These are phyloP conservation scores for Lantana camara DNA, from an alignment of 257 asterid species.

Conservation along the genomic window DNA sequence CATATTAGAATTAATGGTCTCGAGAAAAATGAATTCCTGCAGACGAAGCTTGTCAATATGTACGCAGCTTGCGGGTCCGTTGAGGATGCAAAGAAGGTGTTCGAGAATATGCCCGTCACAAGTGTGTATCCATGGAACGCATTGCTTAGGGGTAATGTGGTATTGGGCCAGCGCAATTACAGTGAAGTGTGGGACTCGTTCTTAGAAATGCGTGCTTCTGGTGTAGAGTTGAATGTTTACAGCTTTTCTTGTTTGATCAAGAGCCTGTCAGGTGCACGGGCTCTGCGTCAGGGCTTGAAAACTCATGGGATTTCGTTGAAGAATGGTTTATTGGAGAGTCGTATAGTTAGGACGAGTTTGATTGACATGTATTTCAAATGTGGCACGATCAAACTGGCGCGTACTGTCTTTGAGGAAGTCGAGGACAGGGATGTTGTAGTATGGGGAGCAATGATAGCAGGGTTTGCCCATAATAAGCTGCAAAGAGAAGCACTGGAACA, in stretches of 20 bases:
- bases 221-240: slow-evolving; percentile 78
- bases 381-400: slow-evolving; percentile 75
- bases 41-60: slow-evolving; percentile 73
- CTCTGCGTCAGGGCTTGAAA: slow-evolving; percentile 73
- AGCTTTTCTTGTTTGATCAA: slow-evolving; percentile 88
- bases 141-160: slow-evolving; percentile 83
- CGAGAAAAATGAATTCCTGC: slow-evolving; percentile 68
- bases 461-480: slow-evolving; percentile 79
- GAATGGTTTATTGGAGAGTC: slow-evolving; percentile 65
- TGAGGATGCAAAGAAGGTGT: slow-evolving; percentile 71
- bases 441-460: slow-evolving; percentile 94
- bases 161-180: slow-evolving; percentile 61
- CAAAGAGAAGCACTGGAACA: slow-evolving; percentile 75
- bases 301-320: slow-evolving; percentile 77
- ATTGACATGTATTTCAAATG: slow-evolving; percentile 95
- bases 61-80: slow-evolving; percentile 68
- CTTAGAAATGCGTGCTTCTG: slow-evolving; percentile 68
- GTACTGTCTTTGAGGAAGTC: slow-evolving; percentile 59
- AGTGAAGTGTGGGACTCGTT: slow-evolving; percentile 54
- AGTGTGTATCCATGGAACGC: slow-evolving; percentile 96
- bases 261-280: slow-evolving; percentile 78
- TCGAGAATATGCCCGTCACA: slow-evolving; percentile 56
- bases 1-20: slow-evolving; percentile 74
- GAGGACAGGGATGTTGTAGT: slow-evolving; percentile 78
- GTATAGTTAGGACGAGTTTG: slow-evolving; percentile 67